Conservation (phyloP, 2,329 filamentous ascomycete genomes). For the Exophiala bonariae region DNA sequence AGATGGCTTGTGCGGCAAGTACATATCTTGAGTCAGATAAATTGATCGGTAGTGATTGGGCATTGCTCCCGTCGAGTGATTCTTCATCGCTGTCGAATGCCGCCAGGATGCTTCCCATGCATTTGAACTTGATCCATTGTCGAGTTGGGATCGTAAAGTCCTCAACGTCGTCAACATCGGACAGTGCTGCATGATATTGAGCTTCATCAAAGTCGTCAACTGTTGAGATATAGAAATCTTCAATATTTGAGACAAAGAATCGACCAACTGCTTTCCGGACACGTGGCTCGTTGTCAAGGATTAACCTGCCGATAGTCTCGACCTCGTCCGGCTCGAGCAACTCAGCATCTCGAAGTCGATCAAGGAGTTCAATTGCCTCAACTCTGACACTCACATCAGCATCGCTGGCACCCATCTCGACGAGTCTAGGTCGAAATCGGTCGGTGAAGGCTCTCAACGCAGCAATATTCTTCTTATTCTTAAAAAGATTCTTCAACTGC, state of each 20-base stretch:
- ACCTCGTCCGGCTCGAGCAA: conserved; percentile 90
- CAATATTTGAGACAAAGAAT: conserved; percentile 87
- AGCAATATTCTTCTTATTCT: conserved; percentile 73
- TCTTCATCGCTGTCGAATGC: conserved; percentile 72
- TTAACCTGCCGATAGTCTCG: conserved; percentile 79
- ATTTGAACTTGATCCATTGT: conserved; percentile 91
- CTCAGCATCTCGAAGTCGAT: conserved; percentile 77
- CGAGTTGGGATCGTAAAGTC: conserved; percentile 74
- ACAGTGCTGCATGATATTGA: conserved; percentile 73
- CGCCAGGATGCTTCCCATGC: conserved; percentile 77
- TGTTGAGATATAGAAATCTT: conserved; percentile 75
- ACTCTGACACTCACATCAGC: conserved; percentile 78
- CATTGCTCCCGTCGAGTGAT: conserved; percentile 44
- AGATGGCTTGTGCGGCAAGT: conserved; percentile 81
- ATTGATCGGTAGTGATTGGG: conserved; percentile 28
- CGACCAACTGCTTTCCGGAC: conserved; percentile 85
- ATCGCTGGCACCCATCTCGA: conserved; percentile 90
- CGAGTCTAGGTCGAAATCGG: conserved; percentile 78
- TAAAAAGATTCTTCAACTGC: conserved; percentile 78
- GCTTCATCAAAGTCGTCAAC: conserved; percentile 82
- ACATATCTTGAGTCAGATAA: conserved; percentile 75
- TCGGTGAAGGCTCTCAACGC: conserved; percentile 88
- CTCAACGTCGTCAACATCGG: conserved; percentile 66
- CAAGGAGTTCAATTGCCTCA: conserved; percentile 76
- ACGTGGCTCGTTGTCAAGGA: conserved; percentile 82